phyloP scores from a whole-genome alignment of 108 stramenopile species.

The Pseudonitzschia multiseries region DNA sequence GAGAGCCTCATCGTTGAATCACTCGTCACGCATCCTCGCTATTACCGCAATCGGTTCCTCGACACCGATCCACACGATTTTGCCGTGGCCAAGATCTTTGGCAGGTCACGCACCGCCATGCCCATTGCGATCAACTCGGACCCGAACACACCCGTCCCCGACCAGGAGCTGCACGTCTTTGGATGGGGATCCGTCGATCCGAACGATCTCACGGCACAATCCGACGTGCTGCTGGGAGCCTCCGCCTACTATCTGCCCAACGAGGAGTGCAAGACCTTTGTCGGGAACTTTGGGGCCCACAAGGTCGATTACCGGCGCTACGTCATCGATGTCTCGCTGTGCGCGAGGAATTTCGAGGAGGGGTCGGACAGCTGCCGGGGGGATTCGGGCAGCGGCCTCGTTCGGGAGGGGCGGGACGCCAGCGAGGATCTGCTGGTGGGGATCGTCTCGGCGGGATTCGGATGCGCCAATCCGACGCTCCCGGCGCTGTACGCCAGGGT shows the following conservation, averaged over 20 bases:
- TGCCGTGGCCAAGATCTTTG: slow-evolving; percentile 1
- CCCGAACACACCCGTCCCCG: not conserved
- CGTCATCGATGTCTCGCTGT: slow-evolving; percentile 3
- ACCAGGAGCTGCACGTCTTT: not conserved
- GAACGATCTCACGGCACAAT: not conserved
- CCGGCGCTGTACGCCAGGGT: slow-evolving; percentile 45
- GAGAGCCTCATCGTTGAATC: not conserved
- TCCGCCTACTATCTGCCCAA: slow-evolving; percentile 13
- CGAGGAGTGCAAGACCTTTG: slow-evolving; percentile 13
- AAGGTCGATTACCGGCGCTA: not conserved
- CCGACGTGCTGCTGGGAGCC: not conserved
- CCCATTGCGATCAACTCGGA: not conserved
- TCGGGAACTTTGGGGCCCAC: not conserved
- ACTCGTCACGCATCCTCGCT: slow-evolving; percentile 10
- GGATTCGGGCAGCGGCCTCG: slow-evolving; percentile 24
- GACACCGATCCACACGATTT: slow-evolving; percentile 9
- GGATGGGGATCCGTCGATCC: not conserved
- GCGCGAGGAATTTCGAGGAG: not conserved
- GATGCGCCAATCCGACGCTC: slow-evolving; percentile 24
- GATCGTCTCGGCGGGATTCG: slow-evolving; percentile 16
- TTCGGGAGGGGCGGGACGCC: not conserved
- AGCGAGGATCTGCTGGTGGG: slow-evolving; percentile 25
- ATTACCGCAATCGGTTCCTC: not conserved
- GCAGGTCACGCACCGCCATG: not conserved
- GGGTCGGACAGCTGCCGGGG: slow-evolving; percentile 40